A percentile compares a stretch with the other conserved stretches of the same genome.
Conservation (phyloP, 2,329 filamentous ascomycete species). For the Diaporthe sp. region DNA sequence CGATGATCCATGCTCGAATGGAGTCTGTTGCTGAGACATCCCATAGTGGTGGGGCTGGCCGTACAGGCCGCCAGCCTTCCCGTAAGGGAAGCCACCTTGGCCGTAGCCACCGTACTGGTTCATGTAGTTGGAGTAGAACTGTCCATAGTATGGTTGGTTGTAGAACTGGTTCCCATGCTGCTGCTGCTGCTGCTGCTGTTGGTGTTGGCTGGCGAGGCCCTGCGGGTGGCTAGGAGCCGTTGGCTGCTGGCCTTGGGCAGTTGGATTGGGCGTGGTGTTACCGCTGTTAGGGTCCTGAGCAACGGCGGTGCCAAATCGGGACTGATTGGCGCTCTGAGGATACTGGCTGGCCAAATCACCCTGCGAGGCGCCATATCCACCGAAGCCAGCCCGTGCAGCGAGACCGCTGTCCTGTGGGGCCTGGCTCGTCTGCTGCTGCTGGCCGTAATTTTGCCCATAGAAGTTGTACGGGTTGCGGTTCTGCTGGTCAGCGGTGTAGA, state of each 20-base stretch:
- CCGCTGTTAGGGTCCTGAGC: constrained; percentile 86
- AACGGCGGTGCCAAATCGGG: constrained; percentile 67
- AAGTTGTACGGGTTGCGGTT: constrained; percentile 81
- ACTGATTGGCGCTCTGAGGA: constrained; percentile 76
- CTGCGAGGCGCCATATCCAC: constrained; percentile 77
- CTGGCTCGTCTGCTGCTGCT: constrained; percentile 79
- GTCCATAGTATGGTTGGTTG: constrained; percentile 69
- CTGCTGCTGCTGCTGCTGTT: constrained; percentile 58
- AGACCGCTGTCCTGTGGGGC: constrained; percentile 69
- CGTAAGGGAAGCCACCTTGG: constrained; percentile 66
- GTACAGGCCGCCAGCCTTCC: constrained; percentile 65
- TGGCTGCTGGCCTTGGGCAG: constrained; percentile 61
- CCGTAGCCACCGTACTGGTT: constrained; percentile 63
- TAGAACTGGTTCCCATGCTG: constrained; percentile 57
- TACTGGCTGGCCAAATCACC: constrained; percentile 75
- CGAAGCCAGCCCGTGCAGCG: constrained; percentile 65
- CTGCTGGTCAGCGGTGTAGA: constrained; percentile 82
- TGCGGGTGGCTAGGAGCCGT: constrained; percentile 48
- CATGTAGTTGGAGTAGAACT: constrained; percentile 72
- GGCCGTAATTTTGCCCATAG: constrained; percentile 72
- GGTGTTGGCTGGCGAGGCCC: constrained; percentile 49
- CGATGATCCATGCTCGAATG: constrained; percentile 66
- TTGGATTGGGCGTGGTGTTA: constrained; percentile 89
- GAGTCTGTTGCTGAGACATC: constrained; percentile 65
- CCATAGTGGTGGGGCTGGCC: constrained; percentile 65